Base-by-base conservation (phyloP, 768 basidiomycete genomes). In the Leccinum fibrillosum region DNA sequence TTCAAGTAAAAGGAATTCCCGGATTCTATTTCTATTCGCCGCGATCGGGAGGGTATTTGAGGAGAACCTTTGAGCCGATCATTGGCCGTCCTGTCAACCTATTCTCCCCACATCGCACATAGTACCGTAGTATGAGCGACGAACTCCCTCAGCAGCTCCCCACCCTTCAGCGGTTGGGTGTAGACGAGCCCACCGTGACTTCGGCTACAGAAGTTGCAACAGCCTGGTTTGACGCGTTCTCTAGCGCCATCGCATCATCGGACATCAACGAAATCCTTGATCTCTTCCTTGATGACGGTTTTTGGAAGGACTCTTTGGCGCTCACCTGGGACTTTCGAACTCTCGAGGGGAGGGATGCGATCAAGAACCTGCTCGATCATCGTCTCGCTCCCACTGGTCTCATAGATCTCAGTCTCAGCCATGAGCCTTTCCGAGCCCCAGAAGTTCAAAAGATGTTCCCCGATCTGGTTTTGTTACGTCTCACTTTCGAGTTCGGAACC, bases 241-340 rank as follows among this genome's bases (percentile, higher is more conserved):
- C 70, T 2, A 52, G 42, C 19, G 66, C 71, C 4, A 42, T 73
- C 19, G 23, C 51, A 17, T 64, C 59, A 32, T 61, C 58, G 19
- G 50, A 72, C 44, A 54, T 61, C 44, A 3, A 42, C 4, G 51
- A 15, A n/a, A 63, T 68, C 52, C 54, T 68, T 15, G 59, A 71
- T 49, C 69, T 73, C 28, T 69, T 72, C 21, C 64, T 72, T 4
- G 69, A 64, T 4, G 60, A 71, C 8, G 71, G 66, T 2, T 72
- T 78, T 59, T 86, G 83, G 85, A 73, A 83, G 25, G 85, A 86
- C 60, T 69, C 76, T 17, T 68, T 83, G 10, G 74, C 80, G 0
- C 60, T 86, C 6, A 86, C 85, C 2, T 83, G 80, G 78, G 78
- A 82, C 64, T 80, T 86, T 58, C 76, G 81, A 37, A 79, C 80